These are phyloP conservation scores for Sanghuangporus weigelae DNA, from an alignment of 1,284 basidiomycete species.

Conservation along the genomic window DNA sequence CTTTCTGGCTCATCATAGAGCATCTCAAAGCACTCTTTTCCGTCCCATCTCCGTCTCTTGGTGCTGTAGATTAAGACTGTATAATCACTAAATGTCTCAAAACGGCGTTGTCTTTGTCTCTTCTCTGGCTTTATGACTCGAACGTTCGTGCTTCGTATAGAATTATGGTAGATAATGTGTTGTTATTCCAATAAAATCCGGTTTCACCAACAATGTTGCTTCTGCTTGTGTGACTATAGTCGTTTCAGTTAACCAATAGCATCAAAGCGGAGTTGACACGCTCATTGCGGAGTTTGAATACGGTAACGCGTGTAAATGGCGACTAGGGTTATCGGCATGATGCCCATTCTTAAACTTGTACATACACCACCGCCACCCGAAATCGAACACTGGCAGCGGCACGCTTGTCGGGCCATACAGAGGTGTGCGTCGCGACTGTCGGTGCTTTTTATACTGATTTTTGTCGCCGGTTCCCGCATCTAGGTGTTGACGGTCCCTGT, in stretches of 20 bases:
- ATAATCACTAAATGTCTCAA: not conserved
- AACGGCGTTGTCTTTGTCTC: not conserved
- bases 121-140: not conserved
- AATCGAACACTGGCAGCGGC: not conserved
- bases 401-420: too few relatives aligned
- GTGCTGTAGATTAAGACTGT: not conserved
- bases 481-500: slow-evolving; percentile 3
- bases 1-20: not conserved
- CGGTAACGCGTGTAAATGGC: not conserved
- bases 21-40: not conserved
- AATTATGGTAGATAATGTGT: not conserved
- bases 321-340: not conserved
- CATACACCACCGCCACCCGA: not conserved
- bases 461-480: too few relatives aligned
- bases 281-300: slow-evolving; percentile 5
- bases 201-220: not conserved
- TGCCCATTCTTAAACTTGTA: not conserved
- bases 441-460: too few relatives aligned
- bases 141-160: not conserved
- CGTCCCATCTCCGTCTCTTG: not conserved
- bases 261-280: slow-evolving; percentile 7
- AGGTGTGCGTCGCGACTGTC: too few relatives aligned
- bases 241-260: not conserved
- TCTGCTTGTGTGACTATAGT: too few relatives aligned
- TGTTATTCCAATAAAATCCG: not conserved